A percentile compares a stretch with the other conserved stretches of the same genome.
Evolutionary conservation across 1,284 basidiomycete species (phyloP).

Genomic region (Erythrobasidium hasegawianum): DNA sequence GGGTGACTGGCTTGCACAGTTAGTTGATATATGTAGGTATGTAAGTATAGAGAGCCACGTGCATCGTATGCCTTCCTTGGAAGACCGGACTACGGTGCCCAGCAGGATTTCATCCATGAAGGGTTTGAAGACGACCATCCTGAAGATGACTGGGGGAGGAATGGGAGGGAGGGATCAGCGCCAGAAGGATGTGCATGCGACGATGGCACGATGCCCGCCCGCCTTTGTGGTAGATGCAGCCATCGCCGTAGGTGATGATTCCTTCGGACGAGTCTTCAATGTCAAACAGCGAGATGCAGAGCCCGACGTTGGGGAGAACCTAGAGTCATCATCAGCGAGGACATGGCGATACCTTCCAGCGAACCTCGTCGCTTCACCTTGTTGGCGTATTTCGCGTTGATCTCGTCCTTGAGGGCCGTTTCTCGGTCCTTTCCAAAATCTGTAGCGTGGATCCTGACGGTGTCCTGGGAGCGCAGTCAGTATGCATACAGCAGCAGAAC

Average conservation of each 20-base stretch:
- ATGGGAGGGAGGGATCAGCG: background rate
- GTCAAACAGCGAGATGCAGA: conserved; percentile 86
- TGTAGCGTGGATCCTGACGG: conserved; percentile 69
- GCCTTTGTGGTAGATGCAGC: conserved; percentile 91
- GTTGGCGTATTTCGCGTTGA: conserved; percentile 93
- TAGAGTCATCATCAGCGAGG: conserved; percentile 43
- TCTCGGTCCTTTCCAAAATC: conserved; percentile 68
- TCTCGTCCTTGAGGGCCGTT: conserved; percentile 68
- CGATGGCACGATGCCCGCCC: conserved; percentile 54
- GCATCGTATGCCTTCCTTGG: conserved; percentile 78
- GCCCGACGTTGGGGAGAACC: conserved; percentile 83
- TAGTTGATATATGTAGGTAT: conserved; percentile 16
- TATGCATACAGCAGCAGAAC: background rate
- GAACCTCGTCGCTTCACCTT: conserved; percentile 44
- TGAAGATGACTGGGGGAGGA: conserved; percentile 66
- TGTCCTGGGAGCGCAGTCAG: conserved; percentile 57
- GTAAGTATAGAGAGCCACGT: conserved; percentile 46
- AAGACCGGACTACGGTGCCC: conserved; percentile 79
- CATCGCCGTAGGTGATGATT: conserved; percentile 89
- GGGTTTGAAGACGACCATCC: conserved; percentile 85
- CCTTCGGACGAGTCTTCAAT: conserved; percentile 81
- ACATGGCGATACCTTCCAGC: background rate
- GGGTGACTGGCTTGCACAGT: conserved; percentile 59
- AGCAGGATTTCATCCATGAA: conserved; percentile 85
- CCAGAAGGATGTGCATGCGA: background rate